Evolutionary conservation across 805 yeast genomes (phyloP).

Genomic region (Jamesozyma gamospora): DNA sequence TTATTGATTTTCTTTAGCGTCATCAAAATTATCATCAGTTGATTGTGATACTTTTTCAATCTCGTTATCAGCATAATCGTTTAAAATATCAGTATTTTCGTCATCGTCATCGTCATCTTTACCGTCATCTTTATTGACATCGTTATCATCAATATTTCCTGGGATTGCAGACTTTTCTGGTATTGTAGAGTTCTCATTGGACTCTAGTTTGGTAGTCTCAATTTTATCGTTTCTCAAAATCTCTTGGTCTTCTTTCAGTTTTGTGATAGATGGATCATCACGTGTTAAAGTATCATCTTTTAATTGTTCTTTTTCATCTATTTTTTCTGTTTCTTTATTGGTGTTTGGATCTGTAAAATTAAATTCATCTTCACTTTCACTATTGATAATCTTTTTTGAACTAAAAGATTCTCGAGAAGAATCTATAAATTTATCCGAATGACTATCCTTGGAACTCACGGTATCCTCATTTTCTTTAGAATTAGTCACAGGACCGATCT

Average conservation of each 20-base stretch:
- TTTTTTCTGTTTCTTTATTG: neutral
- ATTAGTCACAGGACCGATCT: constrained; percentile 20
- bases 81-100: constrained; percentile 6
- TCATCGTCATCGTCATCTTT: neutral
- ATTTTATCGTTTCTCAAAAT: too few relatives aligned
- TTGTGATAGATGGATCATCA: too few relatives aligned
- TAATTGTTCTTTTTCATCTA: neutral
- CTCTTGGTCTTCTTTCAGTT: too few relatives aligned
- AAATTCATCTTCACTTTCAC: constrained; percentile 12
- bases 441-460: neutral
- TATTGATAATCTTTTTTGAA: constrained; percentile 1
- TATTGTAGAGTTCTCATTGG: too few relatives aligned
- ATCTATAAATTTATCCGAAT: neutral
- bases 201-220: too few relatives aligned
- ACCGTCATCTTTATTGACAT: neutral
- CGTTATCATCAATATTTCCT: neutral
- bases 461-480: constrained; percentile 2
- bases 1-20: constrained; percentile 9
- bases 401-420: constrained; percentile 5
- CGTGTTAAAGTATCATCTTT: neutral
- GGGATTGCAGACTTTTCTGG: neutral
- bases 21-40: constrained; percentile 11
- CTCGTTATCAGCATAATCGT: constrained; percentile 4
- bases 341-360: constrained; percentile 8
- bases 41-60: neutral